Percentiles rank a stretch among this genome's conserved stretches.
Conservation (phyloP, 805 yeast species). For the Schwanniomyces polymorphus region DNA sequence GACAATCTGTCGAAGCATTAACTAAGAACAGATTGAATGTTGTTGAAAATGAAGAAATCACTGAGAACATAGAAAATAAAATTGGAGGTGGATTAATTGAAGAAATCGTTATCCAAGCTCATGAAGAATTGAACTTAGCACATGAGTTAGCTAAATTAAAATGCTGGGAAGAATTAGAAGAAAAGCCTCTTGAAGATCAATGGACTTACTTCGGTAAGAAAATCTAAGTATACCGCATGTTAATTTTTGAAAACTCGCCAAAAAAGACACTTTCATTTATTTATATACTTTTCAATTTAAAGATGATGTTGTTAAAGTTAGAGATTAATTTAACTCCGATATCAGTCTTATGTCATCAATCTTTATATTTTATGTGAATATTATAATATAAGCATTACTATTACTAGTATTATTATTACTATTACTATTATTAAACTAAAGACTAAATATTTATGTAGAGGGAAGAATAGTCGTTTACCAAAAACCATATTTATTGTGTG, state of each 20-base stretch:
- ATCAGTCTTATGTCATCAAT: neutral
- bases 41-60: slow-evolving; percentile 62
- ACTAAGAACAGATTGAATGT: slow-evolving; percentile 67
- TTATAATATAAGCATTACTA: neutral
- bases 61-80: slow-evolving; percentile 65
- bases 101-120: slow-evolving; percentile 79
- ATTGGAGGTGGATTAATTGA: slow-evolving; percentile 85
- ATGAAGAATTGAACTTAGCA: slow-evolving; percentile 72
- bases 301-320: neutral
- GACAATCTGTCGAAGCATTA: slow-evolving; percentile 69
- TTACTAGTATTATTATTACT: neutral
- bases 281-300: neutral
- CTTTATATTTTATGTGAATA: neutral
- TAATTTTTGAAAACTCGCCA: neutral
- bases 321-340: neutral
- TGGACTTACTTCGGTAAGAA: slow-evolving; percentile 81
- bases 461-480: too few species aligned
- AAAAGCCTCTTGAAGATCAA: slow-evolving; percentile 76
- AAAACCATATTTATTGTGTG: neutral
- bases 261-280: neutral
- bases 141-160: slow-evolving; percentile 67
- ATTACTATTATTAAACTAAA: neutral
- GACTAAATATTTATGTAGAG: too few species aligned
- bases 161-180: slow-evolving; percentile 78
- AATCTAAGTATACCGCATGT: slow-evolving; percentile 26